A percentile compares a stretch with the other conserved stretches of the same genome.
Conservation (phyloP, 331 rosid species). For the Dryas integrifolia region DNA sequence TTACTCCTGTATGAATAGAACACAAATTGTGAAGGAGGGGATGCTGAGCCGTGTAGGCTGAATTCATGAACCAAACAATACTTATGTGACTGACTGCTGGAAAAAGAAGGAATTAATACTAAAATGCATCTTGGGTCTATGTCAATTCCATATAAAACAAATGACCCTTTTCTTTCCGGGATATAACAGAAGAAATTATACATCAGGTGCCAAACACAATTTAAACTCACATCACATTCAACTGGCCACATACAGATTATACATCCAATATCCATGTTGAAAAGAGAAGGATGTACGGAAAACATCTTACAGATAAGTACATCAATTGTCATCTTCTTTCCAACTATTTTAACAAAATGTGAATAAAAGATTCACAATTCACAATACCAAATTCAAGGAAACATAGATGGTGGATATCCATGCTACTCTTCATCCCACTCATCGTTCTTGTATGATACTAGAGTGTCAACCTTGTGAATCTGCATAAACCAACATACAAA, state of each 20-base stretch:
- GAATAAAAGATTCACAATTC: constrained; percentile 95
- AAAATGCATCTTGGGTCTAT: too few species aligned
- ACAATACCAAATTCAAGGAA: constrained; percentile 29
- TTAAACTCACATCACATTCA: neutral
- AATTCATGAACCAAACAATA: too few species aligned
- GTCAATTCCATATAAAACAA: too few species aligned
- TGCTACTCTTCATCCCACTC: constrained; percentile 78
- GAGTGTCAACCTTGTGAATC: constrained; percentile 97
- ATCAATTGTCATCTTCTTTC: neutral
- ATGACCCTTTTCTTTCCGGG: too few species aligned
- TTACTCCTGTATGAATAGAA: too few species aligned
- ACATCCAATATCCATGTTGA: neutral
- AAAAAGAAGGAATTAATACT: too few species aligned
- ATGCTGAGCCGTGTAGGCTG: too few species aligned
- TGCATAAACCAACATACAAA: constrained; percentile 30
- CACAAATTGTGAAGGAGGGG: too few species aligned
- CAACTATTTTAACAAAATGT: constrained; percentile 35
- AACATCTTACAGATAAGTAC: neutral
- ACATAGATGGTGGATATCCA: neutral
- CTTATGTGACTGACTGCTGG: too few species aligned
- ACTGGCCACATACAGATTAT: neutral
- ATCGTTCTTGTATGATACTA: constrained; percentile 96
- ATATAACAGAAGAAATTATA: too few species aligned
- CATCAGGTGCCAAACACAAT: neutral
- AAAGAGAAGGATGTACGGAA: neutral